A percentile compares a stretch with the other conserved stretches of the same genome.
These are phyloP conservation scores for Pachysandra terminalis DNA, from an alignment of 164 flowering plant species.

Conservation along the genomic window DNA sequence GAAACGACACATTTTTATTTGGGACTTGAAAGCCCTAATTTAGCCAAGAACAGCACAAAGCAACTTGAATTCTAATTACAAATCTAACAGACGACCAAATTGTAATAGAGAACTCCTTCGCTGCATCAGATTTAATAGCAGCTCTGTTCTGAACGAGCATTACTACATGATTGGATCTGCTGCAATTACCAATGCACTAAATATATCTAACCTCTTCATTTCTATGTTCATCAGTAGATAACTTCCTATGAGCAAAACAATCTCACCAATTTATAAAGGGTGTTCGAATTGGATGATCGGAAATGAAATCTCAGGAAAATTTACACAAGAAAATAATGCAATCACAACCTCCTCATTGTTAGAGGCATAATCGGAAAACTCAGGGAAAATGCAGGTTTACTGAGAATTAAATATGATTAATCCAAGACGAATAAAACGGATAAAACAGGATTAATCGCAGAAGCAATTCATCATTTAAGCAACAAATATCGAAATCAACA, in stretches of 20 bases:
- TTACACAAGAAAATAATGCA: no score
- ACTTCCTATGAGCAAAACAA: no score
- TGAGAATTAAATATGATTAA: neutral
- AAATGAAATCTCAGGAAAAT: neutral
- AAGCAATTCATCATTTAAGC: neutral
- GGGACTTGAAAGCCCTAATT: no score
- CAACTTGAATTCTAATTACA: neutral
- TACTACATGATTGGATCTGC: neutral
- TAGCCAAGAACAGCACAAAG: neutral
- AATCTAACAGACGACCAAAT: neutral
- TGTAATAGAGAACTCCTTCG: neutral
- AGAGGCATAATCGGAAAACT: no score
- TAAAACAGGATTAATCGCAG: neutral
- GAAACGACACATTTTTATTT: neutral
- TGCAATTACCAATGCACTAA: no score
- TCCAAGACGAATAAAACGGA: neutral
- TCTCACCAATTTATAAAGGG: neutral
- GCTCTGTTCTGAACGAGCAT: neutral
- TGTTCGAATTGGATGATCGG: neutral
- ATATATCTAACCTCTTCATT: no score
- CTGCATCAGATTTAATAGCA: neutral
- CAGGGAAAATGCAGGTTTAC: no score
- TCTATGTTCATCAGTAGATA: neutral
- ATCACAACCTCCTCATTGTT: no score
- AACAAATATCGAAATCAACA: neutral